Evolutionary conservation across 164 flowering plant species (phyloP), one percentile per base, ranked within the genome.

Genomic region (Houttuynia cordata): DNA sequence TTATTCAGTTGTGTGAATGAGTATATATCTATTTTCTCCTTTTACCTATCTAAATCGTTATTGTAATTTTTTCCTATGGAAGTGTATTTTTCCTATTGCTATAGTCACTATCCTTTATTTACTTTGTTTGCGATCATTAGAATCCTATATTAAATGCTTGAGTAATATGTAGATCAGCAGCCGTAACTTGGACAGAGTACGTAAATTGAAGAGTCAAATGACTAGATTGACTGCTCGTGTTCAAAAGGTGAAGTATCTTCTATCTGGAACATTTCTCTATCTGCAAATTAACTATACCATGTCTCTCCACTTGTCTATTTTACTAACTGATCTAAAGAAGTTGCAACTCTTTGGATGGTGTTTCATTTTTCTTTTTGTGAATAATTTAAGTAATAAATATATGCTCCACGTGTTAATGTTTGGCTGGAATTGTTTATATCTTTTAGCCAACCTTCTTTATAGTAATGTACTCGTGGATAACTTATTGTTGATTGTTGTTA

Each of bases 191-290:
- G 98, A 93, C 54, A 78, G 96, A 56, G 98, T 90, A 65, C 89
- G 97, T 63, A 93, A 90, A 72, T 55, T 90, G 77, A 93, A 93
- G 82, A 86, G 98, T 79, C 85, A 91, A 64, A 93, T 93, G 97
- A 87, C 98, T 42, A 79, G 97, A 71, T 70, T 93, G 79, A 89
- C 92, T 67, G 88, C 81, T 69, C 82, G 98, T 15, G 94, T 93
- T 61, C 98, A 89, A 78, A 93, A 93, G 86, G 98, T 91, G 71
- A 54, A 24, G 30, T 23, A 13, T 24, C 30, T 1, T 45, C 12
- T 45, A 30, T 30, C 37, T 45, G 49, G 14, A 17, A 45, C 2
- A 14, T 45, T 45, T 8, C 5, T 45, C 49, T 45, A 45, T 45
- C 49, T 12, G 17, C 12, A 0, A 45, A 12, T 10, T 17, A 0